A percentile compares a stretch with the other conserved stretches of the same genome.
Evolutionary conservation across 2,329 filamentous ascomycete genomes (phyloP).

Genomic region (Microsporum audouinii): DNA sequence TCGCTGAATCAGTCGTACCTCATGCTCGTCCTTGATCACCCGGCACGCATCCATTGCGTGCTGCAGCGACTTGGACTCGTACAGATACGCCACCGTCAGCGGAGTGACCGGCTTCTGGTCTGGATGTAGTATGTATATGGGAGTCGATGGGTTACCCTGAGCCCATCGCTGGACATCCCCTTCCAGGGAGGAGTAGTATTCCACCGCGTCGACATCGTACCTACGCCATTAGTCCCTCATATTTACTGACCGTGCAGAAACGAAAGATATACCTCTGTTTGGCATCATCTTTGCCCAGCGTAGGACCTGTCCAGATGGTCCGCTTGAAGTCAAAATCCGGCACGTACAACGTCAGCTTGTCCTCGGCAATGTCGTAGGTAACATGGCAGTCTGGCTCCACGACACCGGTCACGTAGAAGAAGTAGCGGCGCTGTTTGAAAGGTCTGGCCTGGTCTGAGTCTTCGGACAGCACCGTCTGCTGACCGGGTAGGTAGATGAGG

Average conservation of each 20-base stretch:
- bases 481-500: conserved; percentile 47
- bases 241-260: neutral
- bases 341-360: conserved; percentile 61
- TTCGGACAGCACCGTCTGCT: conserved; percentile 39
- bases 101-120: conserved; percentile 23
- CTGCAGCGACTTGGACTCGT: conserved; percentile 22
- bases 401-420: conserved; percentile 48
- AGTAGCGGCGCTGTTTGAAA: conserved; percentile 51
- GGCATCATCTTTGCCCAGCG: conserved; percentile 44
- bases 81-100: neutral
- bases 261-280: conserved; percentile 33
- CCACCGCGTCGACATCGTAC: conserved; percentile 61
- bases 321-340: conserved; percentile 51
- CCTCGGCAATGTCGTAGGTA: conserved; percentile 47
- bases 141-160: conserved; percentile 15
- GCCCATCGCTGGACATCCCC: conserved; percentile 39
- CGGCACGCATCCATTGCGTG: conserved; percentile 56
- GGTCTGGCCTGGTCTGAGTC: conserved; percentile 46
- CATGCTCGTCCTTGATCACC: conserved; percentile 62
- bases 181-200: conserved; percentile 42
- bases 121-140: conserved; percentile 30
- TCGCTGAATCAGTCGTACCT: conserved; percentile 60
- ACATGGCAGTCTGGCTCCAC: conserved; percentile 45
- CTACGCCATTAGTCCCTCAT: conserved; percentile 19
- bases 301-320: conserved; percentile 35